phyloP scores from a whole-genome alignment of 805 yeast genomes.

The Lachancea cidri region DNA sequence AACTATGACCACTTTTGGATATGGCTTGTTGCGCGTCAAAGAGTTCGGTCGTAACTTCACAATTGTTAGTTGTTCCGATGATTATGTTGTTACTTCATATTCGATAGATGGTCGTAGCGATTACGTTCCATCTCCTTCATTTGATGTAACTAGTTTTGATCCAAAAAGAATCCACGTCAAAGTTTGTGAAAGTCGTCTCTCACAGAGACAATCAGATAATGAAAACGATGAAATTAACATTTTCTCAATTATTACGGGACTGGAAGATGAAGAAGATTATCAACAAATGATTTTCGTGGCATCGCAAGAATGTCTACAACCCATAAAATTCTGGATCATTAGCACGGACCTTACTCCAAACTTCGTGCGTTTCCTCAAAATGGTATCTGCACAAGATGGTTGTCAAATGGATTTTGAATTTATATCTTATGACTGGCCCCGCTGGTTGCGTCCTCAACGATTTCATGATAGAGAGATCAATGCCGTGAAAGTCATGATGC shows the following conservation, averaged over 20 bases:
- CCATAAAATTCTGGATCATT: slow-evolving; percentile 4
- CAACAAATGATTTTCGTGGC: background rate
- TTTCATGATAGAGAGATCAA: slow-evolving; percentile 76
- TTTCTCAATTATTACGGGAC: slow-evolving; percentile 17
- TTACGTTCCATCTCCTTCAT: slow-evolving; percentile 11
- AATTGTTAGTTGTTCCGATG: slow-evolving; percentile 19
- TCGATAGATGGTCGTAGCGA: slow-evolving; percentile 25
- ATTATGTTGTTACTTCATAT: slow-evolving; percentile 20
- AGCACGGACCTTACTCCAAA: slow-evolving; percentile 42
- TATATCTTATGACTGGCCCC: slow-evolving; percentile 89
- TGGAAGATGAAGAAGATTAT: slow-evolving; percentile 11
- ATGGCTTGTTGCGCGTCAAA: slow-evolving; percentile 53
- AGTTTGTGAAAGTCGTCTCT: slow-evolving; percentile 3
- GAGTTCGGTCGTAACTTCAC: slow-evolving; percentile 9
- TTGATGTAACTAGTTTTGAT: slow-evolving; percentile 15
- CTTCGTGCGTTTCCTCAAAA: slow-evolving; percentile 56
- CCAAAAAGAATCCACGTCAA: slow-evolving; percentile 22
- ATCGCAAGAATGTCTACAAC: background rate
- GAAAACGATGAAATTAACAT: slow-evolving; percentile 13
- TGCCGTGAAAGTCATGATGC: slow-evolving; percentile 82
- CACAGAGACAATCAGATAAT: background rate
- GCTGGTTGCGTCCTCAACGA: slow-evolving; percentile 75
- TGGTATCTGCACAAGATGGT: slow-evolving; percentile 8
- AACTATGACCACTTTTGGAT: slow-evolving; percentile 79
- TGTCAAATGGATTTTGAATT: slow-evolving; percentile 46